Evolutionary conservation across 495 filamentous ascomycete species (phyloP).

Genomic region (Letharia lupina): DNA sequence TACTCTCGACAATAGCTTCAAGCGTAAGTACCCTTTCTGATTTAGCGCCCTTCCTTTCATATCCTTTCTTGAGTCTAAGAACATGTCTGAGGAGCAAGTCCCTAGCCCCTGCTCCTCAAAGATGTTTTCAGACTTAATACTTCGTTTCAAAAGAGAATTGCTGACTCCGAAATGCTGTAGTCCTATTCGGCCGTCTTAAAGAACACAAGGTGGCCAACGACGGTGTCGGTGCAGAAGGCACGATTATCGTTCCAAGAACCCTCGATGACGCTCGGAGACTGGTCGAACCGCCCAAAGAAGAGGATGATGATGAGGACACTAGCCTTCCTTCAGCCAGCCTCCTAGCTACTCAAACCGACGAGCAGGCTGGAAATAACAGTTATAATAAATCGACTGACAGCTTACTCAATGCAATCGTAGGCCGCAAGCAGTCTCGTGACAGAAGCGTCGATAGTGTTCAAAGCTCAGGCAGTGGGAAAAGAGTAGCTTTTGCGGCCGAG

Average conservation of each 20-base stretch:
- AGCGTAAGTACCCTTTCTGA: conserved; percentile 34
- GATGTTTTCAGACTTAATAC: background rate
- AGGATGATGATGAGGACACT: conserved; percentile 43
- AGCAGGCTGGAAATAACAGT: conserved; percentile 22
- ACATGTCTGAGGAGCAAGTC: background rate
- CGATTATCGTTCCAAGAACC: conserved; percentile 66
- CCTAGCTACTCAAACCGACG: conserved; percentile 27
- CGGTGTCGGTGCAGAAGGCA: conserved; percentile 33
- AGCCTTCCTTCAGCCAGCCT: conserved; percentile 35
- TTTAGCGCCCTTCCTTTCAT: background rate
- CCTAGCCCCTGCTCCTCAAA: background rate
- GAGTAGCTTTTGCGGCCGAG: conserved; percentile 39
- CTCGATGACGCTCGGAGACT: conserved; percentile 86
- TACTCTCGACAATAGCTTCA: conserved; percentile 84
- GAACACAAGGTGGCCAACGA: conserved; percentile 45
- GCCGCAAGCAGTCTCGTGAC: conserved; percentile 55
- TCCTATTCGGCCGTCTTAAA: conserved; percentile 80
- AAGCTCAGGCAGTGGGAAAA: conserved; percentile 53
- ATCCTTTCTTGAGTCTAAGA: background rate
- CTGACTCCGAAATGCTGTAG: background rate
- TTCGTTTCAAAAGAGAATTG: background rate
- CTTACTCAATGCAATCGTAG: conserved; percentile 54
- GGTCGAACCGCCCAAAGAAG: conserved; percentile 56
- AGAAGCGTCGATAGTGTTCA: conserved; percentile 68
- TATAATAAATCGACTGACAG: conserved; percentile 43